Evolutionary conservation across 2,329 filamentous ascomycete genomes (phyloP).

Genomic region (Reticulascus tulasneorum): DNA sequence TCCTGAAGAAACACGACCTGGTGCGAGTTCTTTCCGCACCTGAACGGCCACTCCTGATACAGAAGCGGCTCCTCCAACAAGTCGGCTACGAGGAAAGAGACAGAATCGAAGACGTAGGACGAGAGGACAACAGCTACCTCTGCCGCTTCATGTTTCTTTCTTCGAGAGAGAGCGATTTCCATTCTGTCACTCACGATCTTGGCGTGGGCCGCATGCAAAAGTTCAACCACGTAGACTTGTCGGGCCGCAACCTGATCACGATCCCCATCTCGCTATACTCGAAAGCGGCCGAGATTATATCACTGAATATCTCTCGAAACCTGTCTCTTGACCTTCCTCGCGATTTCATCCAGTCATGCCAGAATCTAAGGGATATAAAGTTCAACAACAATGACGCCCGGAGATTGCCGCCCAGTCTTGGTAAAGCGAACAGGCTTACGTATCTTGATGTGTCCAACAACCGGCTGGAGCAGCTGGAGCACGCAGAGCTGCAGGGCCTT

Average conservation of each 20-base stretch:
- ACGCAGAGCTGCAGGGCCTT: conserved; percentile 74
- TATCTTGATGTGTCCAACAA: conserved; percentile 96
- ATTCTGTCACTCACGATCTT: conserved; percentile 63
- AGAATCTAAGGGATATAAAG: conserved; percentile 89
- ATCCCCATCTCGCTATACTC: conserved; percentile 94
- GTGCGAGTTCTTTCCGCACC: conserved; percentile 72
- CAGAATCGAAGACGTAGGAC: conserved; percentile 84
- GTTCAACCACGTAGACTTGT: conserved; percentile 89
- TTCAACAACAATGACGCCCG: conserved; percentile 92
- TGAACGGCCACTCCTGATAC: conserved; percentile 84
- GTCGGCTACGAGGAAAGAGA: conserved; percentile 86
- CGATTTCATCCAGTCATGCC: conserved; percentile 93
- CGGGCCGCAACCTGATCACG: conserved; percentile 84
- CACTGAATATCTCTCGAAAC: conserved; percentile 89
- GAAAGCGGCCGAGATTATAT: conserved; percentile 88
- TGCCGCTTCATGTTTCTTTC: conserved; percentile 95
- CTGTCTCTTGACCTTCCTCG: conserved; percentile 87
- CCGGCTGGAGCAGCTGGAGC: conserved; percentile 78
- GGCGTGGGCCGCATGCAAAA: conserved; percentile 81
- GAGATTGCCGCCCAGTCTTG: conserved; percentile 78
- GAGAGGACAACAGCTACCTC: conserved; percentile 96
- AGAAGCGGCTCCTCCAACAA: conserved; percentile 86
- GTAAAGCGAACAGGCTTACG: conserved; percentile 74
- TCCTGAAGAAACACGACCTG: conserved; percentile 88
- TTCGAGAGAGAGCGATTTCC: conserved; percentile 78